Conservation (phyloP, 225 moss, liverwort and hornwort genomes). For the Sphagnum tenellum region DNA sequence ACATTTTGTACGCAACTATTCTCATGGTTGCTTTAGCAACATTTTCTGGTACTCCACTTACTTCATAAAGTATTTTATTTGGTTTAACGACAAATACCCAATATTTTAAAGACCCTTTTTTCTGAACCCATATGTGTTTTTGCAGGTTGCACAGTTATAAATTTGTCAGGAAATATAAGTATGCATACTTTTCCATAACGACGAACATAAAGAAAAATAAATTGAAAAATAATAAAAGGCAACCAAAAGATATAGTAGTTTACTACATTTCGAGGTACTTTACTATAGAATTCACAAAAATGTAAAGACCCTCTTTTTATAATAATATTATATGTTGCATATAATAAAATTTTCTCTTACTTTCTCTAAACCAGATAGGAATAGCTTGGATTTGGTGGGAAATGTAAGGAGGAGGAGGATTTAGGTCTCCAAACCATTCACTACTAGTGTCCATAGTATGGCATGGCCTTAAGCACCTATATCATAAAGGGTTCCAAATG, state of each 20-base stretch:
- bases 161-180: conserved; percentile 3
- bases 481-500: too few relatives aligned
- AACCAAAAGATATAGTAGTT: neutral
- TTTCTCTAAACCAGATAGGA: neutral
- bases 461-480: too few relatives aligned
- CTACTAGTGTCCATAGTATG: too few relatives aligned
- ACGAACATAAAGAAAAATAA: conserved; percentile 1
- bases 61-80: too few relatives aligned
- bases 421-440: too few relatives aligned
- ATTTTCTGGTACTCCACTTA: too few relatives aligned
- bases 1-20: too few relatives aligned
- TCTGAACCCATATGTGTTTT: conserved; percentile 7
- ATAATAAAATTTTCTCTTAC: neutral
- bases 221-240: neutral
- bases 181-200: conserved; percentile 9
- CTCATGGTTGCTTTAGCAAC: too few relatives aligned
- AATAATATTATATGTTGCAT: neutral
- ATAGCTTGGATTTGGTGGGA: too few relatives aligned
- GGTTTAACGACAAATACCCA: neutral
- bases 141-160: conserved; percentile 1
- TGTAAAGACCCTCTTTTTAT: neutral
- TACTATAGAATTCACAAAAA: neutral
- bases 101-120: conserved; percentile 8
- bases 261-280: neutral
- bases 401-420: too few relatives aligned